Evolutionary conservation across 371 early-diverging fungal species (phyloP), one percentile per base, ranked within the genome.

Genomic region (Apophysomyces ossiformis): DNA sequence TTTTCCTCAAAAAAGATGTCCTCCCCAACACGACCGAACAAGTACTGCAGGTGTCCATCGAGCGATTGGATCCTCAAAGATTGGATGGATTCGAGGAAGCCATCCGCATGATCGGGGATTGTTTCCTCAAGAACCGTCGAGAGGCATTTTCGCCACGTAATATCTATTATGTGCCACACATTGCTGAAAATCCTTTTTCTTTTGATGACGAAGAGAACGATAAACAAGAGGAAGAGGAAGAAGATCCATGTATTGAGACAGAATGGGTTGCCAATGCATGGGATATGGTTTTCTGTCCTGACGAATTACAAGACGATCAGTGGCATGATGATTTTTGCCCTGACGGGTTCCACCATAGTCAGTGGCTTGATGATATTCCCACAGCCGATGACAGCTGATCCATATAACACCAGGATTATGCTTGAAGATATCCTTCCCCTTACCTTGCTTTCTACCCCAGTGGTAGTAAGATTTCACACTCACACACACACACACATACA

Each of bases 11-110:
- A 37, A 65, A 47, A 16, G 57, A 57, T 7, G 32, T 61, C 7
- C 36, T 74, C 2, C 61, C 61, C 9, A 66, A 68, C 45, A 66
- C 74, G 12, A 74, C 70, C 9, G 74, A 74, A 41, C 65, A 67
- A n/a, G 26, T 68, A 4, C 44, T 74, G 38, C 50, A 54, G 54
- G 57, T 74, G 11, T 60, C 60, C 18, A 39, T 74, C 16, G 13
- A 15, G 2, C 47, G 43, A 21, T 60, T 70, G 41, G 57, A 65
- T 18, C 26, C 18, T 5, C 54, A 58, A 8, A 36, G 47, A 4
- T 18, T 68, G 13, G 44, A 65, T n/a, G 18, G 21, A 16, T 74
- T 74, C 45, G 74, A 74, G 54, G 62, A 54, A 8, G 74, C 70
- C 16, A 65, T 74, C 3, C 8, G 21, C 9, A 43, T 68, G 57